Conservation (phyloP, 148 eudicot genomes). For the Cornus suecica region DNA sequence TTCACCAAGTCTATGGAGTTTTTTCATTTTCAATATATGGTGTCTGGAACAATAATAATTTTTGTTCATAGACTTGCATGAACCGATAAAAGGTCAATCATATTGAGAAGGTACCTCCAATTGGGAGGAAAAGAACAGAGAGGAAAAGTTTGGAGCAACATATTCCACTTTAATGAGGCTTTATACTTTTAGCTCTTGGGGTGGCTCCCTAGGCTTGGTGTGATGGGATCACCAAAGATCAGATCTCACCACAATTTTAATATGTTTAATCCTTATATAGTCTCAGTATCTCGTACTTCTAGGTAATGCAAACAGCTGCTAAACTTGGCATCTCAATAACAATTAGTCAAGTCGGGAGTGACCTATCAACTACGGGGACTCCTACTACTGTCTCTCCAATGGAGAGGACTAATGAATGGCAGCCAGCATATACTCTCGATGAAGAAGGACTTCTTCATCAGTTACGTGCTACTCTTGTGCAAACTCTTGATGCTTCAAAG, state of each 20-base stretch:
- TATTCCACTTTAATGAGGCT: background rate
- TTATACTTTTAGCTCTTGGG: background rate
- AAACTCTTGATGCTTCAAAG: conserved; percentile 66
- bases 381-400: conserved; percentile 45
- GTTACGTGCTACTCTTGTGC: conserved; percentile 69
- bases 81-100: background rate
- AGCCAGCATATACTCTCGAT: conserved; percentile 63
- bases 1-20: background rate
- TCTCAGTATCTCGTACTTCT: conserved; percentile 13
- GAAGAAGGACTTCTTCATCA: conserved; percentile 88
- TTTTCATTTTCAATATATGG: background rate
- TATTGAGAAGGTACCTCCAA: background rate
- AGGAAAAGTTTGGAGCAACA: background rate
- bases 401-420: conserved; percentile 69
- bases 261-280: background rate
- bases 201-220: background rate
- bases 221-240: background rate
- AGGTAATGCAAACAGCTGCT: conserved; percentile 89
- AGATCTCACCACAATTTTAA: background rate
- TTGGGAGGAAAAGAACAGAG: background rate
- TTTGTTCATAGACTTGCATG: background rate
- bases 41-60: background rate
- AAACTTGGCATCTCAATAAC: conserved; percentile 66
- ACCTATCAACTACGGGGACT: conserved; percentile 46
- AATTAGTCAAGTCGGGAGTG: conserved; percentile 64